A percentile compares a stretch with the other conserved stretches of the same genome.
phyloP scores from a whole-genome alignment of 495 filamentous ascomycete genomes.

The Pseudevernia furfuracea region DNA sequence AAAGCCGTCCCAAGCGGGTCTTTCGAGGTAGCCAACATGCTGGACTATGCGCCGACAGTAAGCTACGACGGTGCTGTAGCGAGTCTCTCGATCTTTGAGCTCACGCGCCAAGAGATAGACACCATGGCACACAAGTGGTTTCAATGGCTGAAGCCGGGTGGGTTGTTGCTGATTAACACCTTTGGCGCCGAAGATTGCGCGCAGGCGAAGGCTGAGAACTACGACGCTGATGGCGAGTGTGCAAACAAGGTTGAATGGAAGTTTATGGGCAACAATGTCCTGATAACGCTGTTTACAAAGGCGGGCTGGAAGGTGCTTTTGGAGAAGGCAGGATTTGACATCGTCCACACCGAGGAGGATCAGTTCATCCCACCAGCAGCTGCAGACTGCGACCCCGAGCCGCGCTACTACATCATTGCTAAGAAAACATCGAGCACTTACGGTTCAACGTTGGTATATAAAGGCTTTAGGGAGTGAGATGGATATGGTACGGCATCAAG shows the following conservation, averaged over 20 bases:
- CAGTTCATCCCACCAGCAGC: slow-evolving; percentile 12
- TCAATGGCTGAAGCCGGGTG: slow-evolving; percentile 24
- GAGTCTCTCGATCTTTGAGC: slow-evolving; percentile 23
- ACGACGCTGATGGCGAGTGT: slow-evolving; percentile 22
- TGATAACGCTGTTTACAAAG: slow-evolving; percentile 18
- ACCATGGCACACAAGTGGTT: slow-evolving; percentile 19
- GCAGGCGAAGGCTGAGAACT: slow-evolving; percentile 11
- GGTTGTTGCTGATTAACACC: slow-evolving; percentile 14
- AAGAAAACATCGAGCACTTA: background rate
- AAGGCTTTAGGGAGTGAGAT: background rate
- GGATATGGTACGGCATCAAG: background rate
- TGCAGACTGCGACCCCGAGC: slow-evolving; percentile 7
- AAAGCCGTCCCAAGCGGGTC: slow-evolving; percentile 28
- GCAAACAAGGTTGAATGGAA: slow-evolving; percentile 14
- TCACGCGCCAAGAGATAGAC: slow-evolving; percentile 18
- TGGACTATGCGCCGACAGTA: slow-evolving; percentile 22
- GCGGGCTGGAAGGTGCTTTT: slow-evolving; percentile 22
- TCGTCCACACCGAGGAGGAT: slow-evolving; percentile 15
- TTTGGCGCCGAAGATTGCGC: slow-evolving; percentile 20
- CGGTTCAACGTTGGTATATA: background rate
- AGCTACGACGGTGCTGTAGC: slow-evolving; percentile 21
- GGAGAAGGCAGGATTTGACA: slow-evolving; percentile 24
- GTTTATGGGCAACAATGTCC: slow-evolving; percentile 15
- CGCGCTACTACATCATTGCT: slow-evolving; percentile 20
- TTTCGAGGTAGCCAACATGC: slow-evolving; percentile 32